Evolutionary conservation across 768 basidiomycete genomes (phyloP), one percentile per base, ranked within the genome.

Genomic region (Mrakia hoshinonis): DNA sequence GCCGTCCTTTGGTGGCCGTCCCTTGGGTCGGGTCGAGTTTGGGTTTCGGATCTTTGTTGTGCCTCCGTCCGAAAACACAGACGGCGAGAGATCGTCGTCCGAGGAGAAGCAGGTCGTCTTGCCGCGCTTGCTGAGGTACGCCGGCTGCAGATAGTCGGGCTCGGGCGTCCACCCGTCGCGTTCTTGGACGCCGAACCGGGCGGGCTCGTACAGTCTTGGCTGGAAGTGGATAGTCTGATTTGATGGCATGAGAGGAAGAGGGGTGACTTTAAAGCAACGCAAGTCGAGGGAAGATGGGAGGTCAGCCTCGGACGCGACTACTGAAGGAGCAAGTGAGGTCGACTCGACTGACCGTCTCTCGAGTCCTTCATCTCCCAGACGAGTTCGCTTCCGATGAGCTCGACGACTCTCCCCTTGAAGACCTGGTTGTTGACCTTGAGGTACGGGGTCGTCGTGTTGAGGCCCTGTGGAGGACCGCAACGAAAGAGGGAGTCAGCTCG

Each of bases 401-500:
- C 70, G 36, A 65, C 65, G 13, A 55, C 29, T 9, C 38, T 51
- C 15, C 70, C 70, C 20, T 67, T 58, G 47, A 61, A 72, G 65
- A 72, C 43, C 13, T 64, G 64, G 47, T 72, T 72, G 64, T 72
- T 72, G 54, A 72, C 65, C 38, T 72, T 72, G 65, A 72, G 66
- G 36, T 47, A 72, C 4, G 70, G 70, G 6, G 65, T 72, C 7
- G 70, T 46, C 34, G 70, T 67, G 46, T 72, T 72, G 55, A 72
- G 70, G 31, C 70, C 70, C 70, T 72, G 46, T 4, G 24, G 3
- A 34, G 5, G 2, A 5, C 20, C 20, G 52, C 1, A 22, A 55
- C 29, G 51, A 12, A 39, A n/a, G 22, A 26, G 49, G 20, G 20
- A 22, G 22, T 54, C 20, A 68, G 54, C 36, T 54, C 46, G 20